Conservation (phyloP, 805 yeast genomes). For the Isabelozyma heimii region DNA sequence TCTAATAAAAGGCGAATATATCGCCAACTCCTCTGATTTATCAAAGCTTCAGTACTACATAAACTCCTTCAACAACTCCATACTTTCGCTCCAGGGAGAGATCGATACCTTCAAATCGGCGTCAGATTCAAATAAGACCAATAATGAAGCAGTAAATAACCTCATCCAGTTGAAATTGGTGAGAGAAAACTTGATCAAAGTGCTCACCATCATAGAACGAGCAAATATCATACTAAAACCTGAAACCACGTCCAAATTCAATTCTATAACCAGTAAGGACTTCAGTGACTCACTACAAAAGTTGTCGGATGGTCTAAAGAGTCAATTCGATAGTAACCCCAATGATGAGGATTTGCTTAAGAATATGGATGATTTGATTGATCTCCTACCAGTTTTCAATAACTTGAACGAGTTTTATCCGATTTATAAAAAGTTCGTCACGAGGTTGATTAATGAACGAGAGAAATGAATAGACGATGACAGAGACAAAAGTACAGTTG, state of each 20-base stretch:
- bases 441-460: constrained; percentile 3
- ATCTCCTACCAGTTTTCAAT: constrained; percentile 51
- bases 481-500: too few species aligned
- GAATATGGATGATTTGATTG: constrained; percentile 47
- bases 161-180: constrained; percentile 44
- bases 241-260: constrained; percentile 4
- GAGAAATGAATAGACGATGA: neutral
- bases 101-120: constrained; percentile 23
- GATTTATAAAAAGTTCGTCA: constrained; percentile 47
- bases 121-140: neutral
- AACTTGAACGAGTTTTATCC: constrained; percentile 50
- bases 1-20: neutral
- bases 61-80: constrained; percentile 57
- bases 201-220: constrained; percentile 45
- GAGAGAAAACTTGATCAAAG: constrained; percentile 45
- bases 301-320: constrained; percentile 44
- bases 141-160: constrained; percentile 20
- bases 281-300: constrained; percentile 38
- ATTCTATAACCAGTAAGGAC: constrained; percentile 9
- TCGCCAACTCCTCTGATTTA: constrained; percentile 20
- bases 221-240: constrained; percentile 13
- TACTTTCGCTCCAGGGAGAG: constrained; percentile 53
- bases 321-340: constrained; percentile 33
- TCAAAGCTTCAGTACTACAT: constrained; percentile 66
- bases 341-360: constrained; percentile 14